Evolutionary conservation across 176 grass and related monocot genomes (phyloP), one percentile per base, ranked within the genome.

Genomic region (Juncus inflexus): DNA sequence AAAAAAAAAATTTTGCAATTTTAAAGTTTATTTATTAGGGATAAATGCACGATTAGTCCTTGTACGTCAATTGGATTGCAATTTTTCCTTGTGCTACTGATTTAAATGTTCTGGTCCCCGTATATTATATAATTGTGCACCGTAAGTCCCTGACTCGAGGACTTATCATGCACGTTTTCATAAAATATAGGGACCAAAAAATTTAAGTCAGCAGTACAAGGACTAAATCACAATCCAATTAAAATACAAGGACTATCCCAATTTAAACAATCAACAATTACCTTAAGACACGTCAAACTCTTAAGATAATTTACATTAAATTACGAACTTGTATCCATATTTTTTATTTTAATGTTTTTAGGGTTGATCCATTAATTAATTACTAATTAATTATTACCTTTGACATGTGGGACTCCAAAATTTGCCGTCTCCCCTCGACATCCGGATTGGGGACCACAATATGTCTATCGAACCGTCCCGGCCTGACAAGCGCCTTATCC

Each of bases 361-460:
- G 43, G 43, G 43, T 47, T 47, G 4, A 47, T 6, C 43, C 6
- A 69, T 10, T 65, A 65, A 53, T 10, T 7, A 9, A 53, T 62
- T 12, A 7, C 43, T 72, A 9, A 50, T 12, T 47, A 50, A 60
- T 35, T 77, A 63, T 74, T 79, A 86, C 91, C 91, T 96, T 96
- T 42, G 87, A 86, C 91, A 96, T 96, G 36, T 96, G 87, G 37
- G 77, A 58, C 40, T 96, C 87, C 62, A 96, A 59, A 76, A 96
- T 96, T 67, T 96, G 92, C 40, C 79, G 67, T 36, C 92, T 79
- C 19, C 92, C 92, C 67, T 96, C 82, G 37, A 96, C 92, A 69
- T 96, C 92, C 57, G 92, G 92, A 66, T 96, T 96, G 10, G 92
- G 92, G 53, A 96, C 92, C 58, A 91, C 87, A 39, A 96, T 90